A percentile compares a stretch with the other conserved stretches of the same genome.
phyloP scores from a whole-genome alignment of 2,329 filamentous ascomycete genomes.

The Xylaria sp. region DNA sequence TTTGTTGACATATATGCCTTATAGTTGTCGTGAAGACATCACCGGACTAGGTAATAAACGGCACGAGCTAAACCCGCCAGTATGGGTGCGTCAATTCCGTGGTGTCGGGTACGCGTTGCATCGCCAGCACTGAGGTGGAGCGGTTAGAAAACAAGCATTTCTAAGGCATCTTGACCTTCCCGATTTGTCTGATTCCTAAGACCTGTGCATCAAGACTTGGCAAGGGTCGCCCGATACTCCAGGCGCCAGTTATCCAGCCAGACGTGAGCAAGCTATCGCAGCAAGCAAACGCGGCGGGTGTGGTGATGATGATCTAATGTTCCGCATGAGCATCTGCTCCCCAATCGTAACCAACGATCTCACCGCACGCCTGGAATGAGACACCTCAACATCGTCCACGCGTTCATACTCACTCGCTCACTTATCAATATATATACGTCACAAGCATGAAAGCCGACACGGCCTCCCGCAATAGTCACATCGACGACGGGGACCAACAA shows the following conservation, averaged over 20 bases:
- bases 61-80: conserved; percentile 12
- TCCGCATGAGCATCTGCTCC: conserved; percentile 21
- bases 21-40: not conserved
- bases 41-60: not conserved
- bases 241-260: not conserved
- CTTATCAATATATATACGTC: not conserved
- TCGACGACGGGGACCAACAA: conserved; percentile 22
- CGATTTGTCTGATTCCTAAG: conserved; percentile 15
- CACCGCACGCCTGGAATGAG: conserved; percentile 14
- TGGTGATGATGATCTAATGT: conserved; percentile 7
- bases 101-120: conserved; percentile 13
- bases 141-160: conserved; percentile 25
- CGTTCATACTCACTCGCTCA: not conserved
- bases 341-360: conserved; percentile 20
- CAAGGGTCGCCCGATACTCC: conserved; percentile 16
- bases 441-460: not conserved
- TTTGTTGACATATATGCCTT: not conserved
- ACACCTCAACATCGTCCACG: conserved; percentile 12
- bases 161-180: conserved; percentile 27
- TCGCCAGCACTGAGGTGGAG: conserved; percentile 6
- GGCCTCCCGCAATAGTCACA: conserved; percentile 4
- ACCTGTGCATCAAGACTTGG: conserved; percentile 26
- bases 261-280: not conserved
- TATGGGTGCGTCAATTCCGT: conserved; percentile 14
- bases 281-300: not conserved